phyloP scores from a whole-genome alignment of 2,329 filamentous ascomycete species.

The Blastomyces parvus region DNA sequence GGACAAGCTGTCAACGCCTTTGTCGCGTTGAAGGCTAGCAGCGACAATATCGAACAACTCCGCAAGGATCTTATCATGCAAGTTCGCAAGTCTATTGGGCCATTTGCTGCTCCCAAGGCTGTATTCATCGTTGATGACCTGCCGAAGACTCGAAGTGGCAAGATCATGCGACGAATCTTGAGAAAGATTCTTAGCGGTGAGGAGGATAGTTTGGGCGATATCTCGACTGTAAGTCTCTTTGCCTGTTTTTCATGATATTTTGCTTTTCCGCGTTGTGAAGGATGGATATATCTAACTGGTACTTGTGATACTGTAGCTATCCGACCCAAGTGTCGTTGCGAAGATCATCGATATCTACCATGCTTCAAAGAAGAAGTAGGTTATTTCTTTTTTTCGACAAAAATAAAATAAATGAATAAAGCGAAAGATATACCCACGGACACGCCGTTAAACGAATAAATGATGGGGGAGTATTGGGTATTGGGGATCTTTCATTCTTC shows the following conservation, averaged over 20 bases:
- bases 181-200: conserved; percentile 95
- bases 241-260: conserved; percentile 6
- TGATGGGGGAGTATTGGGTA: background rate
- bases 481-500: background rate
- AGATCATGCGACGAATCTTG: conserved; percentile 97
- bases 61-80: conserved; percentile 91
- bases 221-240: conserved; percentile 61
- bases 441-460: background rate
- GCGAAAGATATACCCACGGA: background rate
- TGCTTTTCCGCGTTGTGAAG: background rate
- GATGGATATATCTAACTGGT: background rate
- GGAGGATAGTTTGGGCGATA: conserved; percentile 93
- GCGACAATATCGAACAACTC: conserved; percentile 53
- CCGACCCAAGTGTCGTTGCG: conserved; percentile 78
- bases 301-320: conserved; percentile 49
- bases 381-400: background rate
- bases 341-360: conserved; percentile 82
- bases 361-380: conserved; percentile 33
- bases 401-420: background rate
- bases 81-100: conserved; percentile 93
- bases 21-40: conserved; percentile 79
- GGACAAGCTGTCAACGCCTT: conserved; percentile 97
- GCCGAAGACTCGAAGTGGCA: conserved; percentile 93
- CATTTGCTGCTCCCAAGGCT: conserved; percentile 91
- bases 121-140: conserved; percentile 86